Evolutionary conservation across 2,329 filamentous ascomycete species (phyloP).

Genomic region (Colletotrichum sp.): DNA sequence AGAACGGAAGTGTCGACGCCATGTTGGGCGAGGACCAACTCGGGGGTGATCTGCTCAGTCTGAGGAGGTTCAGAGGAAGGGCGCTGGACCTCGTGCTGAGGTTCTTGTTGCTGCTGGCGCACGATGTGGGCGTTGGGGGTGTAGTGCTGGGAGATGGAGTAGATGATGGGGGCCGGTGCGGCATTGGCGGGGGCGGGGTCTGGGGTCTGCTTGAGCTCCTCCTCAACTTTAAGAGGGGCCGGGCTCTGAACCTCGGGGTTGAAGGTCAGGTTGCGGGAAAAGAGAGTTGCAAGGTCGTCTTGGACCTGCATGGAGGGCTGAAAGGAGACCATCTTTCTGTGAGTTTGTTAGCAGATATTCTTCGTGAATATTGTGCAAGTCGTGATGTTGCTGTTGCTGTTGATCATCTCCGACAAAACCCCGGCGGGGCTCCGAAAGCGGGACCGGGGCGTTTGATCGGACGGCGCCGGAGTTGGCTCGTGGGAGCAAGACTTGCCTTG

Average conservation of each 20-base stretch:
- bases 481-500: not conserved
- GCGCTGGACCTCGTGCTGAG: conserved; percentile 40
- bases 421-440: conserved; percentile 5
- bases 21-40: conserved; percentile 66
- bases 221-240: conserved; percentile 31
- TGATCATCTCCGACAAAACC: conserved; percentile 10
- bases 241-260: conserved; percentile 41
- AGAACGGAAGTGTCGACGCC: conserved; percentile 74
- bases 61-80: conserved; percentile 57
- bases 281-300: conserved; percentile 83
- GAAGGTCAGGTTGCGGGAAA: conserved; percentile 77
- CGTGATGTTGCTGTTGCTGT: not conserved
- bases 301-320: conserved; percentile 65
- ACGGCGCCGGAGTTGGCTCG: not conserved
- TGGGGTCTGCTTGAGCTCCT: conserved; percentile 33
- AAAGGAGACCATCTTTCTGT: conserved; percentile 42
- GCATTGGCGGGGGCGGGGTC: conserved; percentile 27
- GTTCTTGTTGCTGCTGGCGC: conserved; percentile 39
- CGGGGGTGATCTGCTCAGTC: conserved; percentile 54
- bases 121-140: conserved; percentile 76
- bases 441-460: not conserved
- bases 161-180: conserved; percentile 59
- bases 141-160: conserved; percentile 83
- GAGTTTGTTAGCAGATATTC: not conserved
- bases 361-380: not conserved